Evolutionary conservation across 2,329 filamentous ascomycete species (phyloP).

Genomic region (Penicillium sp.): DNA sequence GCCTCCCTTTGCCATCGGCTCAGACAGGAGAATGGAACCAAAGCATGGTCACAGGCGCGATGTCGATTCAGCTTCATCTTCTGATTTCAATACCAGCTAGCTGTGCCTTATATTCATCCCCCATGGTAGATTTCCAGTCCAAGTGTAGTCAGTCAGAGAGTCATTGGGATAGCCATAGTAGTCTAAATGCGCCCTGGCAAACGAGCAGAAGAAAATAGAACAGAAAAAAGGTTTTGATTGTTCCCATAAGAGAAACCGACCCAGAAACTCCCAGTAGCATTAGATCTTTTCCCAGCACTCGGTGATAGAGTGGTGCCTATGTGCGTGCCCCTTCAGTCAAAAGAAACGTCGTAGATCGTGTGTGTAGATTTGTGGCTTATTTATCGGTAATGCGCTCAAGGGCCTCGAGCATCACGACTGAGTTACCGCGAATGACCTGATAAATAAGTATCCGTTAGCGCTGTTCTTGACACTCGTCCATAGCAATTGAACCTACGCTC

Average conservation of each 20-base stretch:
- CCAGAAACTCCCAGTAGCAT: slow-evolving; percentile 37
- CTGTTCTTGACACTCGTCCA: neutral
- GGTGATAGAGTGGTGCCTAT: slow-evolving; percentile 9
- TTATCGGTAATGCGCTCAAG: slow-evolving; percentile 44
- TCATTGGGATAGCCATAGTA: slow-evolving; percentile 1
- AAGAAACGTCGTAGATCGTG: slow-evolving; percentile 15
- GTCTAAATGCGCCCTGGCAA: slow-evolving; percentile 4
- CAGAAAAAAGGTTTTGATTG: slow-evolving; percentile 28
- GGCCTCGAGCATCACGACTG: slow-evolving; percentile 91
- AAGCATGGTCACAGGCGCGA: slow-evolving; percentile 15
- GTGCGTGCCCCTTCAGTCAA: slow-evolving; percentile 6
- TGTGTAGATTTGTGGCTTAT: slow-evolving; percentile 23
- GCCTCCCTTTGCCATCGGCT: neutral
- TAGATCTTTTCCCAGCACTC: slow-evolving; percentile 26
- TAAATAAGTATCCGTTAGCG: slow-evolving; percentile 6
- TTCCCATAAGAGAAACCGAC: slow-evolving; percentile 33
- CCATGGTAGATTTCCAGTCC: neutral
- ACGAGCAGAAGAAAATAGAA: slow-evolving; percentile 7
- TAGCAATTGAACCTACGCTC: slow-evolving; percentile 61
- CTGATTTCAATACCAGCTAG: slow-evolving; percentile 9
- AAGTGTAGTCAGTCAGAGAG: neutral
- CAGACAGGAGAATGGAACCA: neutral
- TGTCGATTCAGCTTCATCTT: slow-evolving; percentile 8
- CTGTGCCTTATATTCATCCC: neutral
- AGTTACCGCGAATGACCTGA: slow-evolving; percentile 93